These are phyloP conservation scores for Stenogyne calaminthoides DNA, from an alignment of 305 asterid species.

Conservation along the genomic window DNA sequence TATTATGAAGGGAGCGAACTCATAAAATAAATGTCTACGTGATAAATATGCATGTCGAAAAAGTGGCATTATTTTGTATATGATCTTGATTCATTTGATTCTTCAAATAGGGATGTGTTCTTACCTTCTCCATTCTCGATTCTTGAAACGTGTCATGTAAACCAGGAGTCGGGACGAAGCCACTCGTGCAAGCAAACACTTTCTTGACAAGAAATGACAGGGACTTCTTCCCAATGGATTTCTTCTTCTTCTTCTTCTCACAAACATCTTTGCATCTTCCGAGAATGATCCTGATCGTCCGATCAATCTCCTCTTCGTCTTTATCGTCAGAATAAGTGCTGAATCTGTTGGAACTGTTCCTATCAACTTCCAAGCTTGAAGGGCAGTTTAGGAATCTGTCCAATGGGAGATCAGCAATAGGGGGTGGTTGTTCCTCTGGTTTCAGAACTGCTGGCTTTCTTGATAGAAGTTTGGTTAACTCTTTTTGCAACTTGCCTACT, in stretches of 20 bases:
- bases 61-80: background rate
- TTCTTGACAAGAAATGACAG: slow-evolving; percentile 78
- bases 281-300: slow-evolving; percentile 77
- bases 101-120: background rate
- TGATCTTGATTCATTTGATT: background rate
- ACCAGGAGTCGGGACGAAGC: slow-evolving; percentile 65
- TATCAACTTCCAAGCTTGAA: slow-evolving; percentile 81
- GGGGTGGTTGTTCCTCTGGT: slow-evolving; percentile 31
- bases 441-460: slow-evolving; percentile 44
- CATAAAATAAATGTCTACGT: too few relatives aligned
- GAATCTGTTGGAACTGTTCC: slow-evolving; percentile 49
- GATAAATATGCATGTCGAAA: background rate
- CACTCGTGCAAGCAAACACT: slow-evolving; percentile 69
- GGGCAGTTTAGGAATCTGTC: slow-evolving; percentile 94
- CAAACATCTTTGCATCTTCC: slow-evolving; percentile 88
- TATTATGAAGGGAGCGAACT: too few relatives aligned
- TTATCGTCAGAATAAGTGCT: slow-evolving; percentile 49
- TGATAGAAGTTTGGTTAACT: slow-evolving; percentile 56
- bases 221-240: slow-evolving; percentile 66
- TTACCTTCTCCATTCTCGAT: slow-evolving; percentile 95
- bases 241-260: slow-evolving; percentile 58
- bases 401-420: slow-evolving; percentile 58
- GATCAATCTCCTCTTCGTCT: slow-evolving; percentile 80
- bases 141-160: slow-evolving; percentile 77
- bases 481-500: slow-evolving; percentile 67